Base-by-base conservation (phyloP, 106 monocot species). In the Allium fistulosum region DNA sequence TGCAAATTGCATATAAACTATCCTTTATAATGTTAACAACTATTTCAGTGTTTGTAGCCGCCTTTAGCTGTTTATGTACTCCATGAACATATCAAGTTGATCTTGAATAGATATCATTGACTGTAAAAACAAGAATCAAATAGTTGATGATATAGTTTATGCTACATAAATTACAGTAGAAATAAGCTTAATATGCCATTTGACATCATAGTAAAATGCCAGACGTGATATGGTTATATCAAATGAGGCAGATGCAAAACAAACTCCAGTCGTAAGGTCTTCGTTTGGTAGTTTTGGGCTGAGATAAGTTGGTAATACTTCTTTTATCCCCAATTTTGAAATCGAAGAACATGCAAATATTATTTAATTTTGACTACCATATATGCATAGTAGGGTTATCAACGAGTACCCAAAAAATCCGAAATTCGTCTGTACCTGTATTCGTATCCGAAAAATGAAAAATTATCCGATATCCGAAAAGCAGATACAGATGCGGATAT, bases 21-120 rank as follows among this genome's bases (percentile, higher is more conserved):
- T 67, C 17, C 18, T 67, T 63, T 3, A 79, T 53, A 16, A 85
- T 73, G 4, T 55, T 69, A 1, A 61, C 59, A 4, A 72, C 82
- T 62, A 63, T 78, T 45, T 60, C 17, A 50, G 71, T 67, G 45
- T 82, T 85, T 66, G 72, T 72, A 57, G 77, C 67, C 11, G 57
- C 66, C 13, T 63, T 69, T 59, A 90, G 14, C 85, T 80, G 56
- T 70, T 61, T 58, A 68, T 80, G 76, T 85, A 90, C 28, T 82
- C 81, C 58, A 58, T 56, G 70, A 82, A 82, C 70, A 77, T 9
- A 18, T 74, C 65, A 9, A 65, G 9, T 18, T 65, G 49, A 3
- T 50, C 50, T 49, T 65, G 17, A 16, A 50, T 49, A 17, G 16
- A 17, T 9, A 65, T 65, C 46, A 63, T 46, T 37, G 28, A 11